Evolutionary conservation across 2,329 filamentous ascomycete species (phyloP).

Genomic region (Eutypella sp.): DNA sequence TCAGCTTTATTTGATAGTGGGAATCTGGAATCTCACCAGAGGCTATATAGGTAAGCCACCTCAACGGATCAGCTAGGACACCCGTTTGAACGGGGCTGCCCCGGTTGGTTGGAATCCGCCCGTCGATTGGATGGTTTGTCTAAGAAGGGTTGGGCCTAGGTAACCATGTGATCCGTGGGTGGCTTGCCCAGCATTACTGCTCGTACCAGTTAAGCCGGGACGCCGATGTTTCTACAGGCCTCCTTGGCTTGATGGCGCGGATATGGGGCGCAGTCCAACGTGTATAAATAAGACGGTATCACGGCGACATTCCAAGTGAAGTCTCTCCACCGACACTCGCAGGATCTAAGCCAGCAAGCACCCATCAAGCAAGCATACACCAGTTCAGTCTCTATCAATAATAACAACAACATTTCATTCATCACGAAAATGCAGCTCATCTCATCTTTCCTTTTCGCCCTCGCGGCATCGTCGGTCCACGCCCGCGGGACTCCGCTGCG

Average conservation of each 20-base stretch:
- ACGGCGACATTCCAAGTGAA: background rate
- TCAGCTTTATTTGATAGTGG: background rate
- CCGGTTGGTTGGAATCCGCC: background rate
- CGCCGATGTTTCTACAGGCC: background rate
- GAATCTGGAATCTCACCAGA: background rate
- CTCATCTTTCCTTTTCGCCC: background rate
- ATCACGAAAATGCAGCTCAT: slow-evolving; percentile 4
- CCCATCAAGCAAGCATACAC: background rate
- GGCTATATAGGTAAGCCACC: background rate
- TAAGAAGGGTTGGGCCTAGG: background rate
- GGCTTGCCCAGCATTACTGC: background rate
- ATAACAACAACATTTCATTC: too few species aligned
- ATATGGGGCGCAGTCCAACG: background rate
- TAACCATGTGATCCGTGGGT: background rate
- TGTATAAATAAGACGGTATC: slow-evolving; percentile 1
- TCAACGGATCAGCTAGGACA: background rate
- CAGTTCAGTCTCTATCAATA: too few species aligned
- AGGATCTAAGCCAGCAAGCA: background rate
- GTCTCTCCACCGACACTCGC: background rate
- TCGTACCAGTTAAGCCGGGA: background rate
- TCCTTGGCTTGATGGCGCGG: background rate
- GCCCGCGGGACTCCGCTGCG: slow-evolving; percentile 1
- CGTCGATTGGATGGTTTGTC: background rate
- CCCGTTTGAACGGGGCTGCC: too few species aligned
- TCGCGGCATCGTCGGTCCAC: slow-evolving; percentile 1